Base-by-base conservation (phyloP, 352 stramenopile genomes). In the Globisporangium ultimum region DNA sequence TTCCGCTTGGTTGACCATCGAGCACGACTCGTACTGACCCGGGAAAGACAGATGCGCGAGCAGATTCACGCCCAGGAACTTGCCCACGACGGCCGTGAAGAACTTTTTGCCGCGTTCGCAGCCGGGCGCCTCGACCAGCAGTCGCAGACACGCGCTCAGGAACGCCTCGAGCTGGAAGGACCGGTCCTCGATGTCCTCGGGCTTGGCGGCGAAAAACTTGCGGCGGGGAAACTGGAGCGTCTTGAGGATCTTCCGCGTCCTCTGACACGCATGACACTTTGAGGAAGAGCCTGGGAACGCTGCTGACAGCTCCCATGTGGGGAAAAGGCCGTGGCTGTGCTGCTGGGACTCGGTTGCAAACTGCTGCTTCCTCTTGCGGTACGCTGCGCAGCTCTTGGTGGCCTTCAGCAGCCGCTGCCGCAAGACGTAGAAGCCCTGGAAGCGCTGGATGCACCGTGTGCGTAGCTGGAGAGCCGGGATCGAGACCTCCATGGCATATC, bases 401-500 rank as follows among this genome's bases (percentile, higher is more conserved):
- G 67, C 63, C 15, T 71, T 65, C 4, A 88, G 63, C 8, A 90
- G 52, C 0, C 70, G 70, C 40, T 84, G 81, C 0, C 80, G 78
- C 11, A 90, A 63, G 20, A 72, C 20, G 53, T 72, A 78, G 57
- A 83, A 90, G 61, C 57, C 77, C 55, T 72, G 74, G 55, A 84
- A 90, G 20, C 80, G 78, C 63, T 87, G 71, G 28, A 78, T 84
- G 55, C 68, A 76, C 15, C 70, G 71, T 24, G 76, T 58, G 2
- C 71, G 71, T 18, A 90, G 65, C 41, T 82, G 60, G 18, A 87
- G 60, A 47, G 81, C 69, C 0, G 69, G 60, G 2, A 77, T 59
- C 0, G 63, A 52, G 32, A 90, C 57, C 36, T 86, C 74, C 80
- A 90, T 90, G 18, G 76, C 77, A 60, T 90, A 90, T 17, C 77